Conservation (phyloP, 768 basidiomycete species). For the Astraeus odoratus region DNA sequence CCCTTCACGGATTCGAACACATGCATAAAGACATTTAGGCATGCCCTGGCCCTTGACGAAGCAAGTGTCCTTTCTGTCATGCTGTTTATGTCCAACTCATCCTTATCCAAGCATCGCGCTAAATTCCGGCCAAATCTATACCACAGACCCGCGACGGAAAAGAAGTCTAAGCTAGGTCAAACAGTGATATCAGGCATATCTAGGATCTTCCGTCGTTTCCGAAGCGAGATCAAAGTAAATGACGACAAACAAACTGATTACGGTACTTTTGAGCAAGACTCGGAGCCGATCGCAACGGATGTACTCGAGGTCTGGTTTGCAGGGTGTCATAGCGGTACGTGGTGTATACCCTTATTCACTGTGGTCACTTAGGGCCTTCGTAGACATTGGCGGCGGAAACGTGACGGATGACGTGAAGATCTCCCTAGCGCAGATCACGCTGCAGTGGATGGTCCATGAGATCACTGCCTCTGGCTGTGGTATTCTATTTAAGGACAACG, state of each 20-base stretch:
- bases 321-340: slow-evolving; percentile 64
- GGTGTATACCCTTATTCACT: background rate
- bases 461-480: slow-evolving; percentile 50
- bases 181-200: background rate
- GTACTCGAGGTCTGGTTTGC: slow-evolving; percentile 78
- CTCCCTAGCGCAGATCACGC: slow-evolving; percentile 51
- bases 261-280: background rate
- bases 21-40: slow-evolving; percentile 64
- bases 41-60: slow-evolving; percentile 75
- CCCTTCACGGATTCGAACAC: slow-evolving; percentile 63
- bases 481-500: slow-evolving; percentile 47
- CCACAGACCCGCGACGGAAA: slow-evolving; percentile 32
- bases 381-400: slow-evolving; percentile 68
- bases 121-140: slow-evolving; percentile 60
- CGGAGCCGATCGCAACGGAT: slow-evolving; percentile 29
- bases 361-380: background rate
- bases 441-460: slow-evolving; percentile 79
- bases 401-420: slow-evolving; percentile 34
- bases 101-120: slow-evolving; percentile 45
- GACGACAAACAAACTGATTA: background rate
- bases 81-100: slow-evolving; percentile 6
- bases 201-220: background rate
- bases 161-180: background rate
- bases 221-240: background rate
- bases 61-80: slow-evolving; percentile 28